Conservation (phyloP, 441 rosid species). For the Bruguiera hainesii region DNA sequence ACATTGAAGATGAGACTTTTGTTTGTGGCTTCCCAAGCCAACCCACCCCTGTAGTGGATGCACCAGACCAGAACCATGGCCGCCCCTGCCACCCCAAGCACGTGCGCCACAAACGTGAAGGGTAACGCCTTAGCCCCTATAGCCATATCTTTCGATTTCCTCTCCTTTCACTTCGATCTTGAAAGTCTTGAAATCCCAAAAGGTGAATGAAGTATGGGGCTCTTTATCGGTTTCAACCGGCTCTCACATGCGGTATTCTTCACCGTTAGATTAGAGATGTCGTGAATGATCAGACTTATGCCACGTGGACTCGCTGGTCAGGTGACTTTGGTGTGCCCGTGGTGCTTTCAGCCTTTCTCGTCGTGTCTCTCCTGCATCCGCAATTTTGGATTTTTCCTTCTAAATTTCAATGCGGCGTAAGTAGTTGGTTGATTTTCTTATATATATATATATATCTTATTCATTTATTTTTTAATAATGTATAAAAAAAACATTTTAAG, state of each 20-base stretch:
- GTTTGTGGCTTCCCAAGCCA: constrained; percentile 88
- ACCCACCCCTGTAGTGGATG: constrained; percentile 69
- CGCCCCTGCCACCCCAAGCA: constrained; percentile 52
- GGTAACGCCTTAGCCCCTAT: constrained; percentile 46
- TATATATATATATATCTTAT: too few species aligned
- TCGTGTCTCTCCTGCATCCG: constrained; percentile 11
- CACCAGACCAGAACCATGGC: constrained; percentile 76
- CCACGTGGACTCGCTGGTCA: constrained; percentile 17
- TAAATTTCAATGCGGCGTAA: too few species aligned
- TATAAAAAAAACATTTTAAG: too few species aligned
- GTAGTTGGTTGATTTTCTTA: too few species aligned
- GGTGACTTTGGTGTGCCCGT: neutral
- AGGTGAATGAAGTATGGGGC: too few species aligned
- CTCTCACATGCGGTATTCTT: neutral
- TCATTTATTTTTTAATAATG: too few species aligned
- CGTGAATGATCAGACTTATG: neutral
- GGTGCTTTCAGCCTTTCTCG: neutral
- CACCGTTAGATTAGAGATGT: constrained; percentile 33
- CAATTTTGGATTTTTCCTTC: neutral
- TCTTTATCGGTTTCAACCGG: neutral
- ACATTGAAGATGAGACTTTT: constrained; percentile 92
- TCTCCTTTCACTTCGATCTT: constrained; percentile 3
- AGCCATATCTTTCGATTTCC: constrained; percentile 37
- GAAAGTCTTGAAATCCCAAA: too few species aligned
- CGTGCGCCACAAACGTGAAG: constrained; percentile 57